Percentiles rank a stretch among this genome's conserved stretches.
Evolutionary conservation across 768 basidiomycete species (phyloP).

Genomic region (Porphyrellus cyaneotinctus): DNA sequence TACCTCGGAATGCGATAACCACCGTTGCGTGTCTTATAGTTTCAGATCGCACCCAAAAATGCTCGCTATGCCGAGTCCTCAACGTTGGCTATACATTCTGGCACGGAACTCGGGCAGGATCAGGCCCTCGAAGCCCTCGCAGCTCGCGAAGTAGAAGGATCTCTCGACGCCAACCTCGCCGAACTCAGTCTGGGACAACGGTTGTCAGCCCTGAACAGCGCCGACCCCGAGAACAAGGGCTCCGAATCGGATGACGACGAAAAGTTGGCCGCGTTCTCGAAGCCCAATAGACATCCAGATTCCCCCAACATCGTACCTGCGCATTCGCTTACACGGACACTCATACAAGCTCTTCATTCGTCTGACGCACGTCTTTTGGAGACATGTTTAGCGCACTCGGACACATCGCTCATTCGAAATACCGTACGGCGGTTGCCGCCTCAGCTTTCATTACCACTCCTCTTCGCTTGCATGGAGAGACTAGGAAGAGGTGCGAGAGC

Average conservation of each 20-base stretch:
- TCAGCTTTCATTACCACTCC: constrained; percentile 78
- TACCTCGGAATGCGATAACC: not conserved
- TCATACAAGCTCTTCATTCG: constrained; percentile 95
- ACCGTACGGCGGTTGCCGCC: constrained; percentile 85
- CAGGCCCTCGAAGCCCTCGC: constrained; percentile 47
- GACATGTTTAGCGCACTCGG: constrained; percentile 81
- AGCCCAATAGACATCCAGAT: constrained; percentile 13
- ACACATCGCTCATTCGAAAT: constrained; percentile 74
- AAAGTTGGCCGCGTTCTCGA: constrained; percentile 32
- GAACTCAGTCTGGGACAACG: constrained; percentile 92
- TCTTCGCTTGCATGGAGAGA: constrained; percentile 86
- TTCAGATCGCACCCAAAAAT: constrained; percentile 45
- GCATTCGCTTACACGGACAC: constrained; percentile 85
- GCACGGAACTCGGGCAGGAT: constrained; percentile 59
- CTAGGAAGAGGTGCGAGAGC: constrained; percentile 71
- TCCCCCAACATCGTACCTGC: constrained; percentile 57
- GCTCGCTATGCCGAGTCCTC: constrained; percentile 64
- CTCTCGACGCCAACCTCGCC: constrained; percentile 78
- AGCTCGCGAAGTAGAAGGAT: constrained; percentile 54
- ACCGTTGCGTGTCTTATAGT: constrained; percentile 17
- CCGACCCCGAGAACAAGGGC: constrained; percentile 34
- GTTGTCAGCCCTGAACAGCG: constrained; percentile 66
- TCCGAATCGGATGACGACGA: constrained; percentile 46
- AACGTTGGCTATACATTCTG: constrained; percentile 61
- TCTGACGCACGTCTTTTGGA: constrained; percentile 85